These are phyloP conservation scores for Phaffia rhodozyma DNA, from an alignment of 1,284 basidiomycete genomes.

Conservation along the genomic window DNA sequence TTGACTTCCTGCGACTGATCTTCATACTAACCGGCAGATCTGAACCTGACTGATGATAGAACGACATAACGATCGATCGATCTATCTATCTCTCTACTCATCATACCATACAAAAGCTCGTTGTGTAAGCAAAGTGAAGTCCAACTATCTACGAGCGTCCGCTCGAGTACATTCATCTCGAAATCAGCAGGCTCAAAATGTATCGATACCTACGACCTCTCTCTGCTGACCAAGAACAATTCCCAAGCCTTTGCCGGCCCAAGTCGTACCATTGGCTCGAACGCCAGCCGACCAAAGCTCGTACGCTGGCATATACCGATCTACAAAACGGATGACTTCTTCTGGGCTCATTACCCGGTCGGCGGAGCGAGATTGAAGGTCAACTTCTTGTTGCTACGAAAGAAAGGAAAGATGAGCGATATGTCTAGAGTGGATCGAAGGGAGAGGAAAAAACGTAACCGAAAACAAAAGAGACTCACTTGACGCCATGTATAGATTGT, in stretches of 20 bases:
- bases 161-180: no score
- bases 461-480: constrained; percentile 20
- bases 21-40: no score
- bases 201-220: neutral
- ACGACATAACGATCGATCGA: no score
- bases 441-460: neutral
- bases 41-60: no score
- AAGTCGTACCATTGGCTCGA: neutral
- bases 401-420: neutral
- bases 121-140: no score
- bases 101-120: no score
- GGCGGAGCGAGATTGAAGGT: constrained; percentile 5
- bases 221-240: constrained; percentile 5
- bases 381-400: neutral
- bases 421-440: neutral
- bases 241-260: constrained; percentile 6
- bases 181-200: neutral
- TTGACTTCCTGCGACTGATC: no score
- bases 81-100: no score
- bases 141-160: no score
- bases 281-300: constrained; percentile 15
- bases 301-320: constrained; percentile 18
- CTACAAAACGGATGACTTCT: constrained; percentile 11
- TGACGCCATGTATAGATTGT: neutral
- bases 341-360: constrained; percentile 7